phyloP scores from a whole-genome alignment of 306 rosid species.

The Vigna trinervia region DNA sequence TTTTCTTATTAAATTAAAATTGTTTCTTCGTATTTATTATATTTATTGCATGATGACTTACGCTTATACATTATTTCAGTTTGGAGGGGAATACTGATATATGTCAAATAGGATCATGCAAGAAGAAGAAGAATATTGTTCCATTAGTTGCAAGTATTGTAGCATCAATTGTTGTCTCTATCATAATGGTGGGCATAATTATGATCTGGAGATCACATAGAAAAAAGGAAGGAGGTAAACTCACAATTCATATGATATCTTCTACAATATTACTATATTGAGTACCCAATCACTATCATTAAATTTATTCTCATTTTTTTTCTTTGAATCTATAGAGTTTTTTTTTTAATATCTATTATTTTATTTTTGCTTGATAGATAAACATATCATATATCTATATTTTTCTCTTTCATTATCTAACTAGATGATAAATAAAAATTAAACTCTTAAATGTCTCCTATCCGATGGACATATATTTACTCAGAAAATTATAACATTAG shows the following conservation, averaged over 20 bases:
- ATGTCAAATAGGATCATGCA: conserved; percentile 27
- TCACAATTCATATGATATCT: not conserved
- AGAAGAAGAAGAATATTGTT: conserved; percentile 24
- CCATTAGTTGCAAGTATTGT: conserved; percentile 31
- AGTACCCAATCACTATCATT: not conserved
- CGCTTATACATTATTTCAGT: not conserved
- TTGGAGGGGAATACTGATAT: conserved; percentile 40
- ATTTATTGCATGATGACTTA: not conserved
- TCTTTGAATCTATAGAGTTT: too few species aligned
- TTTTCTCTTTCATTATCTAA: too few species aligned
- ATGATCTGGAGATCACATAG: not conserved
- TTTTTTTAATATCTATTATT: too few species aligned
- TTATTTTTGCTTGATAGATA: too few species aligned
- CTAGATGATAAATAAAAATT: too few species aligned
- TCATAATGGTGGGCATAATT: not conserved
- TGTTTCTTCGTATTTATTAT: not conserved
- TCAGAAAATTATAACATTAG: too few species aligned
- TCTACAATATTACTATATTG: not conserved
- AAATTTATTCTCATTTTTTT: too few species aligned
- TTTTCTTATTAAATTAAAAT: too few species aligned
- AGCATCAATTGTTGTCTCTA: not conserved
- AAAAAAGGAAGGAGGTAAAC: not conserved
- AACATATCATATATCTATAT: too few species aligned
- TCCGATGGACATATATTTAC: too few species aligned
- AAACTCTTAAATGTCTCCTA: too few species aligned